A percentile compares a stretch with the other conserved stretches of the same genome.
phyloP scores from a whole-genome alignment of 345 rosid species.

The Noccaea caerulescens region DNA sequence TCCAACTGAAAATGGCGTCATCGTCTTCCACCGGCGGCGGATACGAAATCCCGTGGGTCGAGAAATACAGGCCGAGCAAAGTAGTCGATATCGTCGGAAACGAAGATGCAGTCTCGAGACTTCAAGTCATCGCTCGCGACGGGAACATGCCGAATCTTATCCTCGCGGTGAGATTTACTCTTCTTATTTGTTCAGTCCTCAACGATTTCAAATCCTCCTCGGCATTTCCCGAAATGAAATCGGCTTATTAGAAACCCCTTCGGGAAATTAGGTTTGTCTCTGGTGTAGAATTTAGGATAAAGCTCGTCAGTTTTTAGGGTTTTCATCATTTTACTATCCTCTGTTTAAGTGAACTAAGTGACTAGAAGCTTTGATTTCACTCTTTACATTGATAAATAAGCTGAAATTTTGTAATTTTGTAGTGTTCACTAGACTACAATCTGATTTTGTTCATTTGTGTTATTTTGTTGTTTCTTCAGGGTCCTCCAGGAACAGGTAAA shows the following conservation, averaged over 20 bases:
- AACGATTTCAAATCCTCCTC: not conserved
- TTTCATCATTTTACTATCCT: not conserved
- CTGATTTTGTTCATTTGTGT: not conserved
- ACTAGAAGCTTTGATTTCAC: not conserved
- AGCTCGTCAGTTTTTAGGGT: constrained; percentile 19
- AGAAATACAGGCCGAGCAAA: constrained; percentile 86
- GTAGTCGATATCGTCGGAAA: constrained; percentile 87
- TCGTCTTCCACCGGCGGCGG: constrained; percentile 53
- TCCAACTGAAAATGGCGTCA: constrained; percentile 52
- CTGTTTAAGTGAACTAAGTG: not conserved
- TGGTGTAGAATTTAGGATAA: constrained; percentile 21
- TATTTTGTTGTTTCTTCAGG: constrained; percentile 48
- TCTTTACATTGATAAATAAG: not conserved
- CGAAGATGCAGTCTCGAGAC: constrained; percentile 86
- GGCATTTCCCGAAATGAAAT: not conserved
- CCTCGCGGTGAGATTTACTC: constrained; percentile 55
- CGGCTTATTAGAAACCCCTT: not conserved
- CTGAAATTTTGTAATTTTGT: not conserved
- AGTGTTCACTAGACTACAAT: not conserved
- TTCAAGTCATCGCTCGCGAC: constrained; percentile 90
- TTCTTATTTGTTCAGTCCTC: not conserved
- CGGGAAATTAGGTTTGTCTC: not conserved
- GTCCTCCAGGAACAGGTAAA: constrained; percentile 99
- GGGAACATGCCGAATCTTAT: constrained; percentile 99
- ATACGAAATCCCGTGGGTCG: constrained; percentile 97